Evolutionary conservation across 2,329 filamentous ascomycete species (phyloP).

Genomic region (Aspergillus sp.): DNA sequence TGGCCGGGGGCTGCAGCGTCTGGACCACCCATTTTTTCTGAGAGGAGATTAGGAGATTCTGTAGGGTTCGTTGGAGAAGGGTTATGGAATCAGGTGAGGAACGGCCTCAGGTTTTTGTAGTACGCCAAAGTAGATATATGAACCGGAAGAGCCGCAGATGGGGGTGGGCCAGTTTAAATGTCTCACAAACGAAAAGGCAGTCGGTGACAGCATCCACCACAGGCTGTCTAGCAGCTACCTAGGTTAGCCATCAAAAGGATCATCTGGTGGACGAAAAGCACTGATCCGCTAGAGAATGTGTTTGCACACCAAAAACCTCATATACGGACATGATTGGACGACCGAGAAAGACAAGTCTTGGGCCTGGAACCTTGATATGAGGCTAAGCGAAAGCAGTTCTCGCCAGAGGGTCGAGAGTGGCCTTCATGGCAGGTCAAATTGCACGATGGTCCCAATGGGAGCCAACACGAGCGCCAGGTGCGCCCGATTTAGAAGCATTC

Average conservation of each 20-base stretch:
- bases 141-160: no score
- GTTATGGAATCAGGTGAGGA: no score
- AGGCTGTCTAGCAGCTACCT: no score
- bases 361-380: not conserved
- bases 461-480: not conserved
- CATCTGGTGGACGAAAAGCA: not conserved
- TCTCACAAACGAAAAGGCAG: no score
- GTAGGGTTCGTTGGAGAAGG: not conserved
- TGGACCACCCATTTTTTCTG: constrained; percentile 6
- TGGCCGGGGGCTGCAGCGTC: not conserved
- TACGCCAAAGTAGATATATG: no score
- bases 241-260: no score
- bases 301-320: not conserved
- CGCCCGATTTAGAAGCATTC: not conserved
- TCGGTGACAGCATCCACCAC: no score
- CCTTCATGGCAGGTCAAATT: not conserved
- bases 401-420: not conserved
- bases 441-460: not conserved
- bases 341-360: not conserved
- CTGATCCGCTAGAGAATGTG: not conserved
- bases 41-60: not conserved
- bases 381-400: not conserved
- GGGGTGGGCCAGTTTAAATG: no score
- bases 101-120: no score
- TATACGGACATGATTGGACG: not conserved